A percentile compares a stretch with the other conserved stretches of the same genome.
These are phyloP conservation scores for Pleurotus tuoliensis DNA, from an alignment of 768 basidiomycete species.

Conservation along the genomic window DNA sequence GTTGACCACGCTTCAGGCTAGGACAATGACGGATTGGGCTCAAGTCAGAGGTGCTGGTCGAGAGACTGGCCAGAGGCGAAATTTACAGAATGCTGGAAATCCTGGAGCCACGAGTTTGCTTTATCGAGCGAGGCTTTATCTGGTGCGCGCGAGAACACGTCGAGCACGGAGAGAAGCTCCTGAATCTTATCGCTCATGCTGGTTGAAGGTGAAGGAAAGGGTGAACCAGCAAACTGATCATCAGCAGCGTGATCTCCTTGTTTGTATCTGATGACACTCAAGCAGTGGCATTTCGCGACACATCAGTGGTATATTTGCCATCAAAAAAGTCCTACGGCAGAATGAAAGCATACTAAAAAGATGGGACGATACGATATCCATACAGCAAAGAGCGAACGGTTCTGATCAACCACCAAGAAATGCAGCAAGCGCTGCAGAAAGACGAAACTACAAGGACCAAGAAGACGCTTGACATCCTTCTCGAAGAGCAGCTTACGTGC, in stretches of 20 bases:
- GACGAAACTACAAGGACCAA: conserved; percentile 24
- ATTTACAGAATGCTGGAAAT: conserved; percentile 99
- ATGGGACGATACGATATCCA: conserved; percentile 51
- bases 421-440: conserved; percentile 29
- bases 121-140: conserved; percentile 79
- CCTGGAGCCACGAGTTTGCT: conserved; percentile 94
- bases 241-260: conserved; percentile 6
- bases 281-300: neutral
- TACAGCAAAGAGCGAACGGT: conserved; percentile 58
- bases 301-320: conserved; percentile 2
- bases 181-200: conserved; percentile 62
- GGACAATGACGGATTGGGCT: conserved; percentile 58
- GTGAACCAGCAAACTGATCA: conserved; percentile 11
- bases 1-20: conserved; percentile 97
- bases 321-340: conserved; percentile 13
- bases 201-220: conserved; percentile 13
- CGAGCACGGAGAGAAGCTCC: conserved; percentile 69
- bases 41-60: conserved; percentile 54
- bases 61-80: conserved; percentile 66
- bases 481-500: conserved; percentile 37
- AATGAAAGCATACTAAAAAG: conserved; percentile 46
- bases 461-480: conserved; percentile 25
- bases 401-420: conserved; percentile 49
- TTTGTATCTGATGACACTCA: conserved; percentile 4
- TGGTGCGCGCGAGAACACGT: conserved; percentile 76